Evolutionary conservation across 768 basidiomycete genomes (phyloP), one percentile per base, ranked within the genome.

Genomic region (Tylopilus cervinicoccineus): DNA sequence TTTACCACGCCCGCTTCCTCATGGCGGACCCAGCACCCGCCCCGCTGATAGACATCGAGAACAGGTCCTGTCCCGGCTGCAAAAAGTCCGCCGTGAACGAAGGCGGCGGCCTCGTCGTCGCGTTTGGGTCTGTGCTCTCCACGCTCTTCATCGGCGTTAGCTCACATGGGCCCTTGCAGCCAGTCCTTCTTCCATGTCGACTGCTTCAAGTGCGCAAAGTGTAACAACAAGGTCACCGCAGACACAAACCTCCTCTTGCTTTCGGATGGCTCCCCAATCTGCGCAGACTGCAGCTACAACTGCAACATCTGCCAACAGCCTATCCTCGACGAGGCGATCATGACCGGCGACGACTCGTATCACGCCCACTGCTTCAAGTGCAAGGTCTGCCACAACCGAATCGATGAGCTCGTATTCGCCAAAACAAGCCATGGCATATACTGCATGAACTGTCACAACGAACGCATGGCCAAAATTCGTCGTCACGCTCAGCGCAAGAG

Each of bases 311-410:
- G 96, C 72, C 84, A 84, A 38, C 82, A 83, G 48, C 90, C 93
- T 38, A 99, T 99, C 55, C 85, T 94, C 47, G 94, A 99, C 72
- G 96, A 99, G 64, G 96, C 96, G 10, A 97, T 98, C 67, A 97
- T 99, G 91, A 95, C 96, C 7, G 96, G 93, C 51, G 93, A 99
- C 68, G 96, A 98, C 65, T 92, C 93, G 0, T 99, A 98, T 60
- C 96, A 98, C 65, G 94, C 96, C 6, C 88, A 93, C 55, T 99
- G 96, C 72, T 99, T 99, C 76, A 94, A 95, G 58, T 99, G 96
- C 73, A 87, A 91, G 61, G 86, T 93, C 43, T 99, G 96, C 74
- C 83, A 81, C 66, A 86, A 88, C 63, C 80, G 92, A 48, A 99
- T 99, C 54, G 94, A 98, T 69, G 96, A 99, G 66, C 81, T 98